A percentile compares a stretch with the other conserved stretches of the same genome.
These are phyloP conservation scores for Russula virescens DNA, from an alignment of 768 basidiomycete genomes.

Conservation along the genomic window DNA sequence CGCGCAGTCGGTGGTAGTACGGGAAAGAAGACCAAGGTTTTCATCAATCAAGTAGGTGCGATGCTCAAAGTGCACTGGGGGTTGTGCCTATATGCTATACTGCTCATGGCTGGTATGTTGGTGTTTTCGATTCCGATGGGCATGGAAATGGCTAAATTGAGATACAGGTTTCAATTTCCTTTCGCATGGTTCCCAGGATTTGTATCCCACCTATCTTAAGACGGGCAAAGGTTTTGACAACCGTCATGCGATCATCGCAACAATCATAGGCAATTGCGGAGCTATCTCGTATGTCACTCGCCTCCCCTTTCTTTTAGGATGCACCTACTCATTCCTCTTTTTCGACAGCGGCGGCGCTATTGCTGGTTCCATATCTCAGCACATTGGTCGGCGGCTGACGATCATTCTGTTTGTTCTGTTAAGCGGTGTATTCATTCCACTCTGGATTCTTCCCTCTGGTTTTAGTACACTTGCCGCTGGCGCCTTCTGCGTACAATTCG, in stretches of 20 bases:
- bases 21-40: constrained; percentile 55
- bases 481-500: constrained; percentile 44
- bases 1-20: constrained; percentile 35
- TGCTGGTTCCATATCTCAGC: constrained; percentile 38
- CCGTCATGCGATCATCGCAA: constrained; percentile 36
- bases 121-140: not conserved
- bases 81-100: constrained; percentile 74
- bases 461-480: constrained; percentile 42
- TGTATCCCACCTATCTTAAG: constrained; percentile 39
- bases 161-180: constrained; percentile 45
- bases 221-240: constrained; percentile 33
- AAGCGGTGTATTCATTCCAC: constrained; percentile 32
- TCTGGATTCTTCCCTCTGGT: constrained; percentile 42
- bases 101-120: constrained; percentile 61
- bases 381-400: constrained; percentile 42
- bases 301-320: constrained; percentile 5
- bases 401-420: constrained; percentile 35
- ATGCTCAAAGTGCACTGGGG: constrained; percentile 85
- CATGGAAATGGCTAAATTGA: constrained; percentile 6
- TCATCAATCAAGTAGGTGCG: constrained; percentile 61
- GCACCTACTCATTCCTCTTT: constrained; percentile 15
- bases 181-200: constrained; percentile 43
- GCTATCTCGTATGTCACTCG: constrained; percentile 27
- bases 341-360: constrained; percentile 33
- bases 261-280: constrained; percentile 39